phyloP scores from a whole-genome alignment of 352 stramenopile genomes.

The Phytophthora idaei region DNA sequence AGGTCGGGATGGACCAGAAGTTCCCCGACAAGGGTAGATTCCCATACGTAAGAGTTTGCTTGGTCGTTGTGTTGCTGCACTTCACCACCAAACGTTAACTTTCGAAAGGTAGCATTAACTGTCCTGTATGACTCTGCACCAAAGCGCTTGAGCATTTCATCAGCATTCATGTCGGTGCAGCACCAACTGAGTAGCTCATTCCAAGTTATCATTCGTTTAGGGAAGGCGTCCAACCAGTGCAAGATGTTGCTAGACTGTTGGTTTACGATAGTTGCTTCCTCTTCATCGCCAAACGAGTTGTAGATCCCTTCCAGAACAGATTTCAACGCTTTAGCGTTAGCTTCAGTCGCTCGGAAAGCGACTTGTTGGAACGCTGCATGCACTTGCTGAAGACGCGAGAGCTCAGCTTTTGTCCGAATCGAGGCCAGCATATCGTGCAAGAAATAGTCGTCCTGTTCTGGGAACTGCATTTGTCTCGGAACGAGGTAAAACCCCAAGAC shows the following conservation, averaged over 20 bases:
- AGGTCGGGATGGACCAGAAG: constrained; percentile 30
- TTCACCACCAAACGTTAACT: constrained; percentile 19
- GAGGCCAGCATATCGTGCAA: constrained; percentile 51
- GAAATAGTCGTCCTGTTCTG: constrained; percentile 55
- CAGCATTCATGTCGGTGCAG: constrained; percentile 38
- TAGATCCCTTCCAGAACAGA: constrained; percentile 23
- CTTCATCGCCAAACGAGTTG: background rate
- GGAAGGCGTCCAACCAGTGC: constrained; percentile 17
- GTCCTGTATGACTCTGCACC: constrained; percentile 17
- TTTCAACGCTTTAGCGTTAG: constrained; percentile 16
- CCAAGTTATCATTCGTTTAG: constrained; percentile 31
- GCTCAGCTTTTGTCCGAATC: constrained; percentile 35
- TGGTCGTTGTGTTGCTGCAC: background rate
- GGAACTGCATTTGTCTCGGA: constrained; percentile 63
- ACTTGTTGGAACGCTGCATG: constrained; percentile 39
- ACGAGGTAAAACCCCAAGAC: constrained; percentile 65
- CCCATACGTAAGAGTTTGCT: constrained; percentile 42
- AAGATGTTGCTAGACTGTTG: constrained; percentile 14
- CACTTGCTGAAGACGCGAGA: constrained; percentile 33
- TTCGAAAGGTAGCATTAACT: constrained; percentile 28
- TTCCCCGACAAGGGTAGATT: constrained; percentile 40
- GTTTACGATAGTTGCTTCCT: constrained; percentile 1
- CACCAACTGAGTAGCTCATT: constrained; percentile 45
- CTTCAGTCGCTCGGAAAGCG: constrained; percentile 23
- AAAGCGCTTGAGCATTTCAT: constrained; percentile 33